Percentiles rank a stretch among this genome's conserved stretches.
These are phyloP conservation scores for Lizonia empirigonia DNA, from an alignment of 2,329 filamentous ascomycete genomes.

Conservation along the genomic window DNA sequence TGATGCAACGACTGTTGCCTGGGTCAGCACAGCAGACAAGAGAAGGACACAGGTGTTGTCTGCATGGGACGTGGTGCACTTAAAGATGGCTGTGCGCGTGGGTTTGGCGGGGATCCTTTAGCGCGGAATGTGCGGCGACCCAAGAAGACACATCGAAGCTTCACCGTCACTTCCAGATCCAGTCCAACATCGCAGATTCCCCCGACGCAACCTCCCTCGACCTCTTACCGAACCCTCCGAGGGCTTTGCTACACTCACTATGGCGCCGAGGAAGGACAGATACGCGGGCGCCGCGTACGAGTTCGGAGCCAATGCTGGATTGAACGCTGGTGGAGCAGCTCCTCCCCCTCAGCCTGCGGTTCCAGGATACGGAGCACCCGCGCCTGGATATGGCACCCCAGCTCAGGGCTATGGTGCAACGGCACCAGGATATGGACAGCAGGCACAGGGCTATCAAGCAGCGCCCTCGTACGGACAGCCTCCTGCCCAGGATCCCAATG, in stretches of 20 bases:
- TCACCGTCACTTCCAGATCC: constrained; percentile 31
- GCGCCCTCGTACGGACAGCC: constrained; percentile 48
- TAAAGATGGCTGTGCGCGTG: constrained; percentile 22
- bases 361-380: constrained; percentile 12
- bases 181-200: constrained; percentile 19
- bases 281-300: constrained; percentile 96
- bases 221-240: constrained; percentile 13
- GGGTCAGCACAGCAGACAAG: not conserved
- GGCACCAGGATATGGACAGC: constrained; percentile 48
- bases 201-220: constrained; percentile 16
- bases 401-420: constrained; percentile 44
- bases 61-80: constrained; percentile 4
- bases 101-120: constrained; percentile 31
- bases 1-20: constrained; percentile 18
- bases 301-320: constrained; percentile 83
- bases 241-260: constrained; percentile 27
- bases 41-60: not conserved
- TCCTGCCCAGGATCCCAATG: constrained; percentile 62
- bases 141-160: constrained; percentile 46
- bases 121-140: constrained; percentile 38
- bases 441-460: constrained; percentile 43
- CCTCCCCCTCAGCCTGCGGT: constrained; percentile 23
- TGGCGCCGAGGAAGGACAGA: constrained; percentile 80
- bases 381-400: constrained; percentile 44
- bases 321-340: constrained; percentile 55